Conservation (phyloP, 2,329 filamentous ascomycete species). For the Apiospora arundinis region DNA sequence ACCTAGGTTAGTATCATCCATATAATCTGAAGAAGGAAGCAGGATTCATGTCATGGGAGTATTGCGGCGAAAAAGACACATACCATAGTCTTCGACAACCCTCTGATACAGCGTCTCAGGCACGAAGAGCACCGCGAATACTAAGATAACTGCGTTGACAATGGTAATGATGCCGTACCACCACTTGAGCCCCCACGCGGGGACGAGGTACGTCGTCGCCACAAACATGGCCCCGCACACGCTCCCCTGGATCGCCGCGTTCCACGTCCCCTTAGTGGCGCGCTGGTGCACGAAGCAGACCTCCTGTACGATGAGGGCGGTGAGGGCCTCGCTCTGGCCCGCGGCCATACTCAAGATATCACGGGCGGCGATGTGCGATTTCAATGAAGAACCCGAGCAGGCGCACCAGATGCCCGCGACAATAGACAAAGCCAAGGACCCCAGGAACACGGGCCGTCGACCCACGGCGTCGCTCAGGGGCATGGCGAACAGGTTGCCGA, state of each 20-base stretch:
- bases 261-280: slow-evolving; percentile 28
- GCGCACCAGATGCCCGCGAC: slow-evolving; percentile 35
- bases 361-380: slow-evolving; percentile 37
- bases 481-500: slow-evolving; percentile 42
- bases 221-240: slow-evolving; percentile 30
- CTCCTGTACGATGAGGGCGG: slow-evolving; percentile 33
- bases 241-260: slow-evolving; percentile 28
- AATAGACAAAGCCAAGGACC: slow-evolving; percentile 37
- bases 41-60: no score
- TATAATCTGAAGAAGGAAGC: no score
- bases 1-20: no score
- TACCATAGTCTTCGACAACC: slow-evolving; percentile 25
- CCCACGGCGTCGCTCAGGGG: slow-evolving; percentile 42
- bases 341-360: slow-evolving; percentile 40
- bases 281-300: slow-evolving; percentile 34
- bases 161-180: slow-evolving; percentile 34
- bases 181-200: slow-evolving; percentile 28
- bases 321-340: slow-evolving; percentile 40
- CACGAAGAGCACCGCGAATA: slow-evolving; percentile 29
- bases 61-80: no score
- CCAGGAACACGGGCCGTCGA: slow-evolving; percentile 39
- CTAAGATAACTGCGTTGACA: slow-evolving; percentile 26
- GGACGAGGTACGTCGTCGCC: slow-evolving; percentile 30
- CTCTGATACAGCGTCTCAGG: slow-evolving; percentile 30
- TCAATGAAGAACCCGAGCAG: slow-evolving; percentile 28